Base-by-base conservation (phyloP, 1,139 yeast genomes). In the Zygoascus hellenicus region DNA sequence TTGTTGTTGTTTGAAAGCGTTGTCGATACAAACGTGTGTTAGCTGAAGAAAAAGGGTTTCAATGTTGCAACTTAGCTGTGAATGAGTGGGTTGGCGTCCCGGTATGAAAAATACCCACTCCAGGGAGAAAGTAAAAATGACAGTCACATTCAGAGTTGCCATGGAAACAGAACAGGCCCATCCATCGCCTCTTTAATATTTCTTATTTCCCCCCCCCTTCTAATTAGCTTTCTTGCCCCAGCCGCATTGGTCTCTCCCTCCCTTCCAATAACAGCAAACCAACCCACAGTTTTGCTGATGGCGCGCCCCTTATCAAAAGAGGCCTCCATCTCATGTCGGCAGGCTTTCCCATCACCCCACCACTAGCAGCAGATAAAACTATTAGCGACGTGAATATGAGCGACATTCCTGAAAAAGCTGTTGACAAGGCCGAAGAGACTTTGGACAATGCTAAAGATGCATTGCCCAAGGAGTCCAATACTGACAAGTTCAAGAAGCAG, bases 341-440 rank as follows among this genome's bases (percentile, higher is more conserved):
- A 22, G 26, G 4, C 7, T 22, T 22, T 22, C n/a, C 16, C 28
- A 38, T 9, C 34, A 22, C 39, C 5, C 19, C 30, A 17, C 40
- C 26, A 28, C 26, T 7, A 22, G 6, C 26, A 22, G 26, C 11
- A 29, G 31, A 29, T 31, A 9, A 31, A 9, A 31, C 13, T 31
- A 14, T 31, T 14, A 5, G 34, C 13, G 6, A 14, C 4, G 34
- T 5, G 13, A n/a, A 31, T 5, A 38, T 29, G 34, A 15, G 33
- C 11, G 42, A 38, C 7, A 30, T 29, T 42, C 51, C 17, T 11
- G 34, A 36, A n/a, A 46, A 53, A 13, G 57, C 58, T 13, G 45
- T 52, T 32, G 53, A 50, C 13, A 42, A 52, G 26, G 58, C 54
- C 42, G 51, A 53, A 37, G 48, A 54, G 30, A 48, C 50, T 10